Evolutionary conservation across 371 early-diverging fungal species (phyloP), one percentile per base, ranked within the genome.

Genomic region (Circinella umbellata): DNA sequence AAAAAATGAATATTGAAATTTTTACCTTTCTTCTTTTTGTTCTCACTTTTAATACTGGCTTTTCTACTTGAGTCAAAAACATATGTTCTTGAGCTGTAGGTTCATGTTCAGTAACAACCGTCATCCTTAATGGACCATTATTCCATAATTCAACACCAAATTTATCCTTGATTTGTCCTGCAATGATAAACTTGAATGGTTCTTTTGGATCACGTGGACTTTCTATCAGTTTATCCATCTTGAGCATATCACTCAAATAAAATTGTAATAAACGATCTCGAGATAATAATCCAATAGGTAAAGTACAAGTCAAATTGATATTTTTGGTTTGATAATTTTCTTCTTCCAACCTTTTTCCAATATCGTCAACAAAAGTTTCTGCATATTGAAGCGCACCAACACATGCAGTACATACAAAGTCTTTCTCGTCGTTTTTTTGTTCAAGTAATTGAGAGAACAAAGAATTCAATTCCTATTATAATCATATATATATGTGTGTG

Each of bases 61-160:
- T 77, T 14, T 87, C 80, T 39, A 90, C 83, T 34, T 76, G 77
- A 7, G 89, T 85, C 68, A 94, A 79, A 60, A 93, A 91, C 63
- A 83, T 70, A 70, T 88, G 92, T 59, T 92, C 92, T 9, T 79
- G 70, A 15, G 80, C 79, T 1, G 92, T 86, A 34, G 83, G 83
- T 4, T 77, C 74, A 70, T 93, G 92, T 8, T 80, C 81, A 57
- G 89, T 76, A 4, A 85, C 84, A 0, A 92, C 76, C 1, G 82
- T 86, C 71, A 93, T 83, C 54, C 79, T 78, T 34, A 93, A 80
- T 8, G 69, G 15, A 64, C 78, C 77, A n/a, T 48, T 59, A 47
- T 77, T 73, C 60, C 79, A 72, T 47, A 79, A 49, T 0, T 63
- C 67, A 20, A 80, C 37, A 1, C 77, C 77, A 11, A 75, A 76